These are phyloP conservation scores for Russula abietina DNA, from an alignment of 768 basidiomycete genomes.

Conservation along the genomic window DNA sequence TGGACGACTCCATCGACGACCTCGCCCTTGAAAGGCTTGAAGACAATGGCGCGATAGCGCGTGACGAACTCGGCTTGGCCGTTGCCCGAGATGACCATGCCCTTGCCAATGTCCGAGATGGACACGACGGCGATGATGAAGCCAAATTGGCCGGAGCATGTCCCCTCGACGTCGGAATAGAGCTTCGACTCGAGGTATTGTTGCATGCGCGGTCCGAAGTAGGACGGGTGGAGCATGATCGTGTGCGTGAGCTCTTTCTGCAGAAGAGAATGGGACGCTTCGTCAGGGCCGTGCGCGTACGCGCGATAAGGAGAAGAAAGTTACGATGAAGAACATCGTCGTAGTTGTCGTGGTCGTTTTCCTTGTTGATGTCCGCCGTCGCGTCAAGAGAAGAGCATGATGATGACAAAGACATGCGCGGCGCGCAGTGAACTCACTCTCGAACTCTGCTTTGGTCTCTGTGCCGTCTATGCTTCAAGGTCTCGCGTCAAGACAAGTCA, in stretches of 20 bases:
- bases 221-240: constrained; percentile 96
- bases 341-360: not conserved
- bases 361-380: not conserved
- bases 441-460: not conserved
- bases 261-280: not conserved
- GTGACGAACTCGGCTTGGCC: constrained; percentile 96
- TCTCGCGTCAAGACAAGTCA: constrained; percentile 6
- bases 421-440: no score
- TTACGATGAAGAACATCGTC: constrained; percentile 24
- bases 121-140: constrained; percentile 91
- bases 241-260: constrained; percentile 98
- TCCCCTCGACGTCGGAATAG: constrained; percentile 94
- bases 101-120: constrained; percentile 86
- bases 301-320: not conserved
- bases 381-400: not conserved
- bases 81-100: constrained; percentile 84
- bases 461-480: constrained; percentile 10
- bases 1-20: constrained; percentile 95
- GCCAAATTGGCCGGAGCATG: constrained; percentile 91
- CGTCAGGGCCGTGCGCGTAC: not conserved
- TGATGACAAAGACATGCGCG: not conserved
- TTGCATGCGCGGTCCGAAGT: constrained; percentile 94
- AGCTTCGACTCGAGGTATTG: constrained; percentile 90
- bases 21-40: constrained; percentile 99
- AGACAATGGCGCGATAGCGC: constrained; percentile 92